A percentile compares a stretch with the other conserved stretches of the same genome.
These are phyloP conservation scores for Tetracladium maxilliforme DNA, from an alignment of 2,329 filamentous ascomycete genomes.

Conservation along the genomic window DNA sequence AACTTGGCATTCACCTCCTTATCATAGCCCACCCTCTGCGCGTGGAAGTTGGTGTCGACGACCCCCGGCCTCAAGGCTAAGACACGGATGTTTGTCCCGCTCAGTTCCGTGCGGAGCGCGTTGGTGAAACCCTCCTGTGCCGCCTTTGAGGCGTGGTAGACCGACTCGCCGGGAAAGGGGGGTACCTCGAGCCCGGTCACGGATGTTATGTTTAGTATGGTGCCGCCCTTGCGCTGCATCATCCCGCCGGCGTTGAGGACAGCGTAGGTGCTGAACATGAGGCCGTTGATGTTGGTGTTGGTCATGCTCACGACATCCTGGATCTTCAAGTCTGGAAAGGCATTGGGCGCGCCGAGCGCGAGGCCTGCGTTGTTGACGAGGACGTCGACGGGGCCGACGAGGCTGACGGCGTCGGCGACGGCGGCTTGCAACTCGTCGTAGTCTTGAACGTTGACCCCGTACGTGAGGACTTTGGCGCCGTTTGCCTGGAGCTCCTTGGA, in stretches of 20 bases:
- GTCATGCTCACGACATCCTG: too few species aligned
- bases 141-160: constrained; percentile 31
- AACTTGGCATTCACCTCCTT: constrained; percentile 24
- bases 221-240: constrained; percentile 20
- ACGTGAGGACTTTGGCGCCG: too few species aligned
- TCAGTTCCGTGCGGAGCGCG: constrained; percentile 28
- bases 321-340: too few species aligned
- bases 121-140: constrained; percentile 32
- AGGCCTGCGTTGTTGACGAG: too few species aligned
- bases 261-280: constrained; percentile 27
- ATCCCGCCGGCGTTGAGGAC: constrained; percentile 27
- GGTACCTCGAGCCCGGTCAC: constrained; percentile 29
- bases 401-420: too few species aligned
- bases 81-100: constrained; percentile 28
- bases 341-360: too few species aligned
- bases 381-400: too few species aligned
- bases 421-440: too few species aligned
- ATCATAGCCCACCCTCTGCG: constrained; percentile 26
- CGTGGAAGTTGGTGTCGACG: constrained; percentile 32
- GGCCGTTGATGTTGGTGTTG: constrained; percentile 29
- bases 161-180: constrained; percentile 30
- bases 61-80: constrained; percentile 27
- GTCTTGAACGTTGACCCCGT: too few species aligned
- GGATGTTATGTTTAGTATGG: constrained; percentile 31
- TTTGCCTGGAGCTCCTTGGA: too few species aligned